Evolutionary conservation across 768 basidiomycete species (phyloP), one percentile per base, ranked within the genome.

Genomic region (Butyriboletus loyo): DNA sequence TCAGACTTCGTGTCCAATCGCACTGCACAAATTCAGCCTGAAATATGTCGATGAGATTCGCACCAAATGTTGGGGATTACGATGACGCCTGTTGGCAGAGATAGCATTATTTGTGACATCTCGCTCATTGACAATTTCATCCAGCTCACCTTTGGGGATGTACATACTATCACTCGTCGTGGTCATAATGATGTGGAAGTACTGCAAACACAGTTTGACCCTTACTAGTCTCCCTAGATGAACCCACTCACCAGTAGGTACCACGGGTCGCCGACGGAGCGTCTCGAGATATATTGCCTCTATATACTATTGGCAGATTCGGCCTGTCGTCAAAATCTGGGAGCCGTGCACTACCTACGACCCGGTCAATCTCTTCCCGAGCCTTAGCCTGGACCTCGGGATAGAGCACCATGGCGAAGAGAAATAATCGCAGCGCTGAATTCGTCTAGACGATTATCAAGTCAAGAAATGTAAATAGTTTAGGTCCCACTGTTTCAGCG

Each of bases 1-100:
- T n/a, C n/a, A n/a, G n/a, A n/a, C n/a, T n/a, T 85, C 79, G 49
- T 81, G 82, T n/a, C 76, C 69, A 32, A 78, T 75, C 7, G 69
- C 74, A 75, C 76, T 79, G 31, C 9, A 3, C 25, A 5, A 22
- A 22, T 3, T 67, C 36, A 58, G 35, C 30, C 19, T 15, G 30
- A 41, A 36, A 25, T 24, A 10, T 17, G 13, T 21, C 11, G 2
- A 5, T 13, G 7, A 35, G 46, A 46, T 24, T 6, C 56, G 10
- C 40, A 67, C 66, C 66, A 67, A 5, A 66, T 15, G 17, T 67
- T 69, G 21, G 40, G n/a, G 21, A 69, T 3, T 0, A 69, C 49
- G 41, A 58, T 55, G 13, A 56, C 52, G 4, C 57, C 66, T 69
- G 48, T 1, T n/a, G n/a, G n/a, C n/a, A n/a, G n/a, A n/a, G 14